Evolutionary conservation across 306 rosid species (phyloP), one percentile per base, ranked within the genome.

Genomic region (Fagus crenata): DNA sequence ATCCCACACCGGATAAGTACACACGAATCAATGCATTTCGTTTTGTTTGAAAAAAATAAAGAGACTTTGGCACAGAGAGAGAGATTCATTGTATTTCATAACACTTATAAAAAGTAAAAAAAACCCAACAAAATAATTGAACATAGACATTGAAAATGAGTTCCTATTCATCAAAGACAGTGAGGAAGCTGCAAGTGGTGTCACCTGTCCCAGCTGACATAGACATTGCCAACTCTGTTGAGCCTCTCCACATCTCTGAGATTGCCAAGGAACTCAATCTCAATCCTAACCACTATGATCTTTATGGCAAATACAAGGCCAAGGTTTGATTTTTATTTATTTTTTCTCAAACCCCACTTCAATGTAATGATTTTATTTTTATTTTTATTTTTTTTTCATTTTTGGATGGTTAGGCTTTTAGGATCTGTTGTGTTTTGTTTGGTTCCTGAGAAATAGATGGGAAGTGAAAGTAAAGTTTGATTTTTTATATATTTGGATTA

Each of bases 201-300:
- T 92, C 99, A 33, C 99, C 99, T 9, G 99, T 95, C 42, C 99
- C 99, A 2, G 89, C 97, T 0, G 99, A 95, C 79, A 95, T 95
- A 58, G 96, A 89, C 81, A 86, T 95, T 67, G 99, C 99, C 39
- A 90, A 95, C 75, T 86, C 96, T 2, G 89, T 95, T 65, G 85
- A 92, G 77, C 97, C 99, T 71, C 41, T 95, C 69, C 99, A 88
- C 61, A 90, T 95, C 75, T 84, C 91, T 14, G 81, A 92, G 78
- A 95, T 95, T 81, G 97, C 99, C 33, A 75, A 81, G 0, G 89
- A 86, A 7, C 91, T 95, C 71, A 87, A 89, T 78, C 95, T 95
- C 15, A 86, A 65, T 81, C 90, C 97, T 22, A 60, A 84, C 43
- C 93, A 92, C 74, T 95, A 95, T 77, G 99, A 95, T 46, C 97